A percentile compares a stretch with the other conserved stretches of the same genome.
These are phyloP conservation scores for Chaetomidium leptoderma DNA, from an alignment of 495 filamentous ascomycete species.

Conservation along the genomic window DNA sequence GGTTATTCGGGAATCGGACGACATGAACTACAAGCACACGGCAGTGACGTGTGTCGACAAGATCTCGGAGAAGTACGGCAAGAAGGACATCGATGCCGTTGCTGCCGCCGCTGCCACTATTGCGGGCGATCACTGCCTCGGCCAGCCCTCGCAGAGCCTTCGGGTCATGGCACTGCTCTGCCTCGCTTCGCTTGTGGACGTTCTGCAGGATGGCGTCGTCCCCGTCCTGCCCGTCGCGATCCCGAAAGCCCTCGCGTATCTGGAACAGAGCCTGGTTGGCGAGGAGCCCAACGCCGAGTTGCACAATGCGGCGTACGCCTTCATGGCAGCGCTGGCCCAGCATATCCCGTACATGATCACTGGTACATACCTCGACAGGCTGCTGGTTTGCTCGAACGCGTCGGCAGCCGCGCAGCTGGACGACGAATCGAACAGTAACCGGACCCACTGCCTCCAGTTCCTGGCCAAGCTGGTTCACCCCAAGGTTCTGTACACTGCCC, in stretches of 20 bases:
- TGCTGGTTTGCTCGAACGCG: slow-evolving; percentile 63
- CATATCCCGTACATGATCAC: slow-evolving; percentile 84
- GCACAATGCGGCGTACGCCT: slow-evolving; percentile 75
- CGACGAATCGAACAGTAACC: slow-evolving; percentile 55
- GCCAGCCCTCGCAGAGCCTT: slow-evolving; percentile 64
- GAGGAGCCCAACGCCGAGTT: slow-evolving; percentile 55
- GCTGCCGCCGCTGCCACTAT: slow-evolving; percentile 68
- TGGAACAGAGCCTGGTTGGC: slow-evolving; percentile 56
- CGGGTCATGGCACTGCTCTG: slow-evolving; percentile 80
- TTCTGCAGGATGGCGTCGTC: slow-evolving; percentile 77
- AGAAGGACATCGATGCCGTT: slow-evolving; percentile 66
- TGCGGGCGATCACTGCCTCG: slow-evolving; percentile 69
- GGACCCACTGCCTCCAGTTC: slow-evolving; percentile 63
- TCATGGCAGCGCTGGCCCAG: slow-evolving; percentile 71
- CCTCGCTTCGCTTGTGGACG: slow-evolving; percentile 80
- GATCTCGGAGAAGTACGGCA: slow-evolving; percentile 87
- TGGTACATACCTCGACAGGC: slow-evolving; percentile 60
- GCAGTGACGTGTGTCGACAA: slow-evolving; percentile 83
- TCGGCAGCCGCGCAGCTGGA: slow-evolving; percentile 58
- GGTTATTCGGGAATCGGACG: slow-evolving; percentile 65
- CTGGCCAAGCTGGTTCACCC: slow-evolving; percentile 69
- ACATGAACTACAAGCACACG: slow-evolving; percentile 70
- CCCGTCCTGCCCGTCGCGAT: slow-evolving; percentile 74
- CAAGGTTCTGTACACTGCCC: slow-evolving; percentile 58
- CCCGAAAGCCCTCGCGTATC: slow-evolving; percentile 61